Evolutionary conservation across 2,329 filamentous ascomycete species (phyloP).

Genomic region (Septoria linicola): DNA sequence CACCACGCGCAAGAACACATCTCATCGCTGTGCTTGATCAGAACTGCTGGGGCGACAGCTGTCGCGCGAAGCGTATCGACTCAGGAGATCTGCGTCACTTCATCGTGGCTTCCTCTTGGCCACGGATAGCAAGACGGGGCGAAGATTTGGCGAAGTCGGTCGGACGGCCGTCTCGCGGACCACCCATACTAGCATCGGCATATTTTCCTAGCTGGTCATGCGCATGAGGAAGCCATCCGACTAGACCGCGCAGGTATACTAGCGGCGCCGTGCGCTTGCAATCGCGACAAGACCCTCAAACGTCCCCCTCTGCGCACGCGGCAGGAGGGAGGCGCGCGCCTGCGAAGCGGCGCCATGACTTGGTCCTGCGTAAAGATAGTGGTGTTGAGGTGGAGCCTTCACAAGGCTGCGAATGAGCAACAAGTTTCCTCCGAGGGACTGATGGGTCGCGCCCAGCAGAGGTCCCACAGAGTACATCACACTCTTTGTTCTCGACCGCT

Average conservation of each 20-base stretch:
- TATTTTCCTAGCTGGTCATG: conserved; percentile 1
- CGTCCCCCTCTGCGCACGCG: not conserved
- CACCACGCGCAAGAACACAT: too few relatives aligned
- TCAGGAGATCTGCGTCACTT: too few relatives aligned
- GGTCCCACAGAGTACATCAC: conserved; percentile 7
- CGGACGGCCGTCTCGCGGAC: not conserved
- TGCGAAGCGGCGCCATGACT: not conserved
- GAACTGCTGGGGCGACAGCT: too few relatives aligned
- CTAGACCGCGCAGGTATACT: not conserved
- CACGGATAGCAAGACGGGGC: not conserved
- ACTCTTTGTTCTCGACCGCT: conserved; percentile 9
- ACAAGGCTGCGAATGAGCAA: not conserved
- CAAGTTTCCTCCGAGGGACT: not conserved
- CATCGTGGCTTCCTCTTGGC: too few relatives aligned
- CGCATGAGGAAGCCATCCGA: conserved; percentile 1
- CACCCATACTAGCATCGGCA: conserved; percentile 8
- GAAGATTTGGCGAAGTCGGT: not conserved
- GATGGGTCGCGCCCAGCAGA: not conserved
- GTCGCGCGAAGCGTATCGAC: too few relatives aligned
- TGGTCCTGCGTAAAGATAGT: too few relatives aligned
- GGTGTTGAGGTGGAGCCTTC: not conserved
- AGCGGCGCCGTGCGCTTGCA: not conserved
- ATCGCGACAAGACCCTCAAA: conserved; percentile 1
- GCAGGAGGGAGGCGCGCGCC: not conserved
- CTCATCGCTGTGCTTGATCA: too few relatives aligned